A percentile compares a stretch with the other conserved stretches of the same genome.
Evolutionary conservation across 1,139 yeast genomes (phyloP).

Genomic region (Pichia sp.): DNA sequence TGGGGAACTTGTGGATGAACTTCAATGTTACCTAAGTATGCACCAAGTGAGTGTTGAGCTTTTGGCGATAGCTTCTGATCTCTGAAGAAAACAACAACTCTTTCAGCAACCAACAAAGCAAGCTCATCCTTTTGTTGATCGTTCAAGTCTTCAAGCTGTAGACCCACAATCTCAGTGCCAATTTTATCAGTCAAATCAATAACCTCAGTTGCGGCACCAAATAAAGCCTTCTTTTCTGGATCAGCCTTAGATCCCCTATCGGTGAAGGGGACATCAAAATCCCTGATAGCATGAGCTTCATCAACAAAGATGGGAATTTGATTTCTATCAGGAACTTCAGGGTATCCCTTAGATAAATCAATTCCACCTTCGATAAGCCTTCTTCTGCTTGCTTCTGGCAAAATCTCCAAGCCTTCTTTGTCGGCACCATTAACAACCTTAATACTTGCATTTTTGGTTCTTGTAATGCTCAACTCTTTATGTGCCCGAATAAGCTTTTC

Average conservation of each 20-base stretch:
- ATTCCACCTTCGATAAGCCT: slow-evolving; percentile 34
- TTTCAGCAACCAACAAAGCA: background rate
- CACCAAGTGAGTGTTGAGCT: background rate
- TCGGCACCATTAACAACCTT: slow-evolving; percentile 6
- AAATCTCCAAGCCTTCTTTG: slow-evolving; percentile 28
- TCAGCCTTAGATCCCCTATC: background rate
- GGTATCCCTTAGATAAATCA: slow-evolving; percentile 39
- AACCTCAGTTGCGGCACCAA: background rate
- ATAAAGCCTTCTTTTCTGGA: background rate
- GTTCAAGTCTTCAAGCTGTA: background rate
- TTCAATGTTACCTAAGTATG: background rate
- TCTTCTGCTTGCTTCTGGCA: slow-evolving; percentile 33
- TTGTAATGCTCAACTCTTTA: slow-evolving; percentile 11
- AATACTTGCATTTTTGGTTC: too few relatives aligned
- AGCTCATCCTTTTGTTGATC: background rate
- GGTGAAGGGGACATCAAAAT: background rate
- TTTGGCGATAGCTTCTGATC: background rate
- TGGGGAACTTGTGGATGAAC: background rate
- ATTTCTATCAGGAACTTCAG: slow-evolving; percentile 30
- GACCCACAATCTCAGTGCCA: background rate
- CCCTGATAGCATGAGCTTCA: slow-evolving; percentile 31
- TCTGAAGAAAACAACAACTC: background rate
- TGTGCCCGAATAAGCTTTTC: slow-evolving; percentile 11
- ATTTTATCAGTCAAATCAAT: background rate
- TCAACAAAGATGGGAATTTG: slow-evolving; percentile 41